Evolutionary conservation across 208 protist genomes (phyloP), one percentile per base, ranked within the genome.

Genomic region (Trypanosoma vivax): DNA sequence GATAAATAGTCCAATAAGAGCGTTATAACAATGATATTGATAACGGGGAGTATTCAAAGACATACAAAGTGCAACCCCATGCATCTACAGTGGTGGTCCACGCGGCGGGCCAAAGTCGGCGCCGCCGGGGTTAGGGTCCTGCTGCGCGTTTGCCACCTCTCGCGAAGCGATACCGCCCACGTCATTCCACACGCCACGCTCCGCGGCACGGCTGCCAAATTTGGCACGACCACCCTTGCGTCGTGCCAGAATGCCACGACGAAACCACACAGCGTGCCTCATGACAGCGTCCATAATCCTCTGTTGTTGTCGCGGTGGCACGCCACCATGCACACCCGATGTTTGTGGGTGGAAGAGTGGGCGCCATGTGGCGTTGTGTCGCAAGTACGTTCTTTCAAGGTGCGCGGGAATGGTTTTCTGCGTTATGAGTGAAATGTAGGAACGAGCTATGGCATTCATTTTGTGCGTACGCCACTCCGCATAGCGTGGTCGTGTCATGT

Each of bases 401-500:
- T 89, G 76, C 1, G 73, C 77, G 2, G 85, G 85, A 58, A 92
- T 89, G 14, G 80, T 77, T 69, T 85, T 88, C 54, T 65, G 72
- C 5, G 81, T 82, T 60, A 92, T 86, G 39, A 92, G 67, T 1
- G 78, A 87, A 24, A 89, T 79, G 51, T 88, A 92, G n/a, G 77
- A 65, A 21, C 81, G 74, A 28, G 74, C 64, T 19, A 89, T 71
- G 23, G 81, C 74, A 45, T 89, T 89, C 7, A 80, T 73, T 39
- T 81, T 79, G 68, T 89, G 80, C 18, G 73, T 80, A 45, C 73
- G 72, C 81, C 85, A 92, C 61, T 92, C 80, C 2, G 67, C 73
- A 57, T 89, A 89, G 30, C 80, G 80, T 42, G 85, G 85, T 42
- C 54, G 29, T 55, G 60, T 84, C 73, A 89, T 79, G 60, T 83